A percentile compares a stretch with the other conserved stretches of the same genome.
Conservation (phyloP, 106 monocot genomes). For the Ottelia alismoides region DNA sequence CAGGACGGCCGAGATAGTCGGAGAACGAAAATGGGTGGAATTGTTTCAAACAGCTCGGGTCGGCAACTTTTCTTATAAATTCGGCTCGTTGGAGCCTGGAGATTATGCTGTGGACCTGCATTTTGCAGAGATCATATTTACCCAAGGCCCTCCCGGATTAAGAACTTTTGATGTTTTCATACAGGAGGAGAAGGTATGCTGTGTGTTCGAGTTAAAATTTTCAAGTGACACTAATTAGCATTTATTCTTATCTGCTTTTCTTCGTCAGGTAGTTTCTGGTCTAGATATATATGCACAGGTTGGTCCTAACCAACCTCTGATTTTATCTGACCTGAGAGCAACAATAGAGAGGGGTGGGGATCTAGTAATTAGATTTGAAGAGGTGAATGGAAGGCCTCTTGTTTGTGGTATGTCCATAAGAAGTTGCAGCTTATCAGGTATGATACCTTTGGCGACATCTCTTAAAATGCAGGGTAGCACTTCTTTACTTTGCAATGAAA, state of each 20-base stretch:
- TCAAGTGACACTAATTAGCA: neutral
- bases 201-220: neutral
- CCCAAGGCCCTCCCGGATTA: conserved; percentile 29
- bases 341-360: conserved; percentile 13
- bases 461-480: too few species aligned
- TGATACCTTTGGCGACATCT: too few species aligned
- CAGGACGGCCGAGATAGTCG: conserved; percentile 18
- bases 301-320: conserved; percentile 33
- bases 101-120: conserved; percentile 40
- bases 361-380: conserved; percentile 36
- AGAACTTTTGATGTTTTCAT: conserved; percentile 53
- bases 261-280: conserved; percentile 35
- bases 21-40: conserved; percentile 13
- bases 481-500: neutral
- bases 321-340: conserved; percentile 30
- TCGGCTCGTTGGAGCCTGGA: conserved; percentile 20
- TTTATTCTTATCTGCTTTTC: neutral
- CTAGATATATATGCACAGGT: conserved; percentile 44
- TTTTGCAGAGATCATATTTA: conserved; percentile 43
- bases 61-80: conserved; percentile 40
- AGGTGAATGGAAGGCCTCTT: conserved; percentile 36
- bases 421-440: too few species aligned
- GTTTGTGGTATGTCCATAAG: conserved; percentile 52
- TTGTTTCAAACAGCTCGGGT: conserved; percentile 41
- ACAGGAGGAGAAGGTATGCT: conserved; percentile 50